Base-by-base conservation (phyloP, 139 green algal species). In the Chlorella sp. region DNA sequence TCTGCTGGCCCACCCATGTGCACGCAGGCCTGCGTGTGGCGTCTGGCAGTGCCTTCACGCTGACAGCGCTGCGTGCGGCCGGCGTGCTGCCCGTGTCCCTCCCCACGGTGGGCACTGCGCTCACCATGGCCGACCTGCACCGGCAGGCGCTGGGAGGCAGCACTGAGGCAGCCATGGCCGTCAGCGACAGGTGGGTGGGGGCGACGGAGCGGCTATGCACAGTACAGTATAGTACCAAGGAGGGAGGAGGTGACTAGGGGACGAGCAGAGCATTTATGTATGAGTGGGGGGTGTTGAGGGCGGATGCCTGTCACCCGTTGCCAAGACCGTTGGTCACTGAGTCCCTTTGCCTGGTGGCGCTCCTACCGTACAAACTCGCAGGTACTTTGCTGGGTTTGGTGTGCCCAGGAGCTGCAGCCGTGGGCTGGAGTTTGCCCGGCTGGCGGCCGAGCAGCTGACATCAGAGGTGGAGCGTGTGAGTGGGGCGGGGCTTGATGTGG, bases 381-480 rank as follows among this genome's bases (percentile, higher is more conserved):
- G 74, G 2, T 77, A 35, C 64, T 71, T 61, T 2, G 70, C 74
- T 49, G 77, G 78, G 24, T 60, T 68, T 55, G 73, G 55, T 31
- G 74, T 75, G 29, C 35, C 65, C 24, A 71, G 61, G 31, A 77
- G 65, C 70, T 77, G 71, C 66, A 27, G 62, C 0, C 31, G 29
- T 1, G 76, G 26, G 1, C 5, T 77, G 42, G 32, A 59, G 6
- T 77, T 70, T 32, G 76, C 70, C 31, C 69, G 69, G 26, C n/a
- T 82, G 49, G 76, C 76, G 0, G 71, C 71, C 1, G 1, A 27
- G 30, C 50, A 70, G 49, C 36, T 81, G 34, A 17, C 32, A 2
- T 0, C 29, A 22, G 75, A 81, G 2, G 75, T 81, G 62, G 75
- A 81, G n/a, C n/a, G n/a, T n/a, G n/a, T n/a, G n/a, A n/a, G n/a